Conservation (phyloP, 768 basidiomycete genomes). For the Amanita rimosa region DNA sequence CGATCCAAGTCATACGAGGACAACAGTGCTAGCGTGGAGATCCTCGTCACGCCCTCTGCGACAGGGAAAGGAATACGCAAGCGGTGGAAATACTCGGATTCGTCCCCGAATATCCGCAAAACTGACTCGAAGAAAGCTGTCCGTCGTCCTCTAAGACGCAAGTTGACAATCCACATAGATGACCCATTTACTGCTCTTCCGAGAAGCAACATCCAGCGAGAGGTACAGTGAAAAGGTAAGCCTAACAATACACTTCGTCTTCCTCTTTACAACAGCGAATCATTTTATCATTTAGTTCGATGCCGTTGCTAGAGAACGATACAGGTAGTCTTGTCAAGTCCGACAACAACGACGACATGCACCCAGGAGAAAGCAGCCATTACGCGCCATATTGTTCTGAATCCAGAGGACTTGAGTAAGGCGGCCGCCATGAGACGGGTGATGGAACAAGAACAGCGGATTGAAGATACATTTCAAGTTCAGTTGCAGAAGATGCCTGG, state of each 20-base stretch:
- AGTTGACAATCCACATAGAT: background rate
- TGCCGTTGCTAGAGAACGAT: background rate
- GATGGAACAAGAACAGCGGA: background rate
- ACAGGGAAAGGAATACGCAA: slow-evolving; percentile 6
- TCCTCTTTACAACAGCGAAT: background rate
- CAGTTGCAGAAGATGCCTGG: slow-evolving; percentile 3
- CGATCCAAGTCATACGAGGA: background rate
- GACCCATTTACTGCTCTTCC: background rate
- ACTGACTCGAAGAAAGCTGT: background rate
- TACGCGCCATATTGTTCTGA: background rate
- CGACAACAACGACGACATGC: background rate
- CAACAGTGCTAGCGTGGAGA: background rate
- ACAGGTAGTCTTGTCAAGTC: background rate
- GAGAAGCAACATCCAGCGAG: background rate
- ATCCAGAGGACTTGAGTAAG: background rate
- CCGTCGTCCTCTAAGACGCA: background rate
- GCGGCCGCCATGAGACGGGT: background rate
- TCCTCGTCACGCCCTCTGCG: slow-evolving; percentile 6
- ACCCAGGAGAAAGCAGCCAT: background rate
- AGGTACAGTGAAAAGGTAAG: background rate
- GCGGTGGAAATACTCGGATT: slow-evolving; percentile 7
- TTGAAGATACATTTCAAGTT: background rate
- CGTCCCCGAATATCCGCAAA: background rate
- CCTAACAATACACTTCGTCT: background rate
- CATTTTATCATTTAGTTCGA: background rate